phyloP scores from a whole-genome alignment of 73 alveolate genomes.

The Tetrahymena malaccensis region DNA sequence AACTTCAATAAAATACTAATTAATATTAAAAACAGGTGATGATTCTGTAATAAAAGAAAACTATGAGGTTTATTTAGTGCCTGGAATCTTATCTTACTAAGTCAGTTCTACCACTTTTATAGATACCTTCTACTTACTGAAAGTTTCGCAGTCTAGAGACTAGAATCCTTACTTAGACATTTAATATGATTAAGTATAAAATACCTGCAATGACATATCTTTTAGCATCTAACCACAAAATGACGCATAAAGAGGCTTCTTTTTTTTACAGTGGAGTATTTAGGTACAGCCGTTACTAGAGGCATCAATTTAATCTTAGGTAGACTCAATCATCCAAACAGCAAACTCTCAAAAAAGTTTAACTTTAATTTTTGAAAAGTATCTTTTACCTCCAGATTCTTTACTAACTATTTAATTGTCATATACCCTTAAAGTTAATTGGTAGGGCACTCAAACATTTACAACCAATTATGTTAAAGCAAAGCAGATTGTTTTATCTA shows the following conservation, averaged over 20 bases:
- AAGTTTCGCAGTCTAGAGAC: no score
- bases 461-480: background rate
- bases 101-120: no score
- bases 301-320: background rate
- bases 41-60: no score
- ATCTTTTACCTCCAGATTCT: background rate
- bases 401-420: background rate
- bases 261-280: background rate
- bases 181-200: no score
- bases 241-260: background rate
- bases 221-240: background rate
- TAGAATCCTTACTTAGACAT: background rate
- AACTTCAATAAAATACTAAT: no score
- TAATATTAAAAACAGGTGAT: no score
- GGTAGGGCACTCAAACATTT: background rate
- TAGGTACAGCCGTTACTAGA: background rate
- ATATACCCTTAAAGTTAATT: background rate
- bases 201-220: background rate
- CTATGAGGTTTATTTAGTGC: no score
- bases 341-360: background rate
- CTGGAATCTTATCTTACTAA: no score
- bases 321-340: no score
- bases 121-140: background rate
- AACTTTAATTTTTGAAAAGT: background rate
- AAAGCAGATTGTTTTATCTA: background rate